Base-by-base conservation (phyloP, 768 basidiomycete species). In the Glaciozyma martinii region DNA sequence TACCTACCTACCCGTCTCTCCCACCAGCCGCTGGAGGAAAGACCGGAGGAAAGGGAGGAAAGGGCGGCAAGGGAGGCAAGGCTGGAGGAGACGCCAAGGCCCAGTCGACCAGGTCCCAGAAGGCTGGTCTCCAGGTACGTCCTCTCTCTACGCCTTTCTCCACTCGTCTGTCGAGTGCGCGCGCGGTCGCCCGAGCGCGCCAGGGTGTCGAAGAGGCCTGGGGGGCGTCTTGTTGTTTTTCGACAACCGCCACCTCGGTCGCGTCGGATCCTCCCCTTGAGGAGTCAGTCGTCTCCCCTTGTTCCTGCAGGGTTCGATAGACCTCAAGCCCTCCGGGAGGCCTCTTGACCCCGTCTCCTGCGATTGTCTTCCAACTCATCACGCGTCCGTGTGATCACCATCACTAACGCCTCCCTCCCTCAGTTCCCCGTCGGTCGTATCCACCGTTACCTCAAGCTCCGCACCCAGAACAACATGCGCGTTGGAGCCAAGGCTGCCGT, bases 401-500 rank as follows among this genome's bases (percentile, higher is more conserved):
- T 12, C 18, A n/a, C 56, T 57, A 25, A 57, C 42, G 15, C 56
- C 7, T 15, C 32, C 56, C 16, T 13, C 42, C 19, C 18, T 10
- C 72, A 92, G 90, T 95, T 95, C 77, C 91, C 92, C 44, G 93
- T 95, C 53, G 91, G 92, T 58, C 92, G 92, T 89, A 92, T 95
- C 62, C 93, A 98, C 76, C 84, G 93, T 80, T 94, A 89, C 78
- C 79, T 95, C 71, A 92, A 95, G 76, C 86, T 86, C 74, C 83
- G 88, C 70, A 94, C 90, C 23, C 89, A 91, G 75, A 87, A 93
- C 78, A 93, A 92, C 74, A 86, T 94, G 60, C 87, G 92, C 44
- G 90, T 98, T 69, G 93, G 92, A 33, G 93, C 91, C n/a, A 95
- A 95, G 76, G 92, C 92, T 32, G 91, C 93, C 13, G 93, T 97